Evolutionary conservation across 2,329 filamentous ascomycete species (phyloP).

Genomic region (Juglanconis juglandina): DNA sequence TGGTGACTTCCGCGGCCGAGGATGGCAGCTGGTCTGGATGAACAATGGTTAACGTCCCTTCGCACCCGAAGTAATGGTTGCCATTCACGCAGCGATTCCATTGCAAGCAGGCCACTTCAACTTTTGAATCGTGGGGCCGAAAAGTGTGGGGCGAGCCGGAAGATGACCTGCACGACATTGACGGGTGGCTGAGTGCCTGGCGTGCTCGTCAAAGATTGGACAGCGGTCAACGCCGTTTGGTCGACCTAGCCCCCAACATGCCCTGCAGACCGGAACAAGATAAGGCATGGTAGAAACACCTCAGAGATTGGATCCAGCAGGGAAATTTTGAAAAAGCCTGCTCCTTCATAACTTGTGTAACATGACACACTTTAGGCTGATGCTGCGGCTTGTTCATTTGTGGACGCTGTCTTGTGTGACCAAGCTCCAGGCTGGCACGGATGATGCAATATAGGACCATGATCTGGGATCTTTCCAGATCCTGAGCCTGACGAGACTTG

Average conservation of each 20-base stretch:
- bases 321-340: not conserved
- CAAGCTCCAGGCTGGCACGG: not conserved
- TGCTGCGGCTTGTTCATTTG: not conserved
- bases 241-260: not conserved
- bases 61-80: not conserved
- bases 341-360: not conserved
- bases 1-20: not conserved
- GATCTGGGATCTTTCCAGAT: not conserved
- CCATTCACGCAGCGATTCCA: not conserved
- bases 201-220: not conserved
- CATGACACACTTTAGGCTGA: slow-evolving; percentile 1
- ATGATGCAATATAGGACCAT: slow-evolving; percentile 15
- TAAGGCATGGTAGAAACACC: not conserved
- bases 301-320: not conserved
- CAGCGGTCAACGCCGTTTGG: not conserved
- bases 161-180: slow-evolving; percentile 9
- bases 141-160: not conserved
- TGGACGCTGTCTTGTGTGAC: slow-evolving; percentile 10
- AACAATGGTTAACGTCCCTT: not conserved
- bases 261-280: not conserved
- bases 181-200: not conserved
- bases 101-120: not conserved
- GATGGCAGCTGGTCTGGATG: not conserved
- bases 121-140: not conserved
- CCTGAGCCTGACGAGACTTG: not conserved